Evolutionary conservation across 306 rosid genomes (phyloP).

Genomic region (Cicer judaicum): DNA sequence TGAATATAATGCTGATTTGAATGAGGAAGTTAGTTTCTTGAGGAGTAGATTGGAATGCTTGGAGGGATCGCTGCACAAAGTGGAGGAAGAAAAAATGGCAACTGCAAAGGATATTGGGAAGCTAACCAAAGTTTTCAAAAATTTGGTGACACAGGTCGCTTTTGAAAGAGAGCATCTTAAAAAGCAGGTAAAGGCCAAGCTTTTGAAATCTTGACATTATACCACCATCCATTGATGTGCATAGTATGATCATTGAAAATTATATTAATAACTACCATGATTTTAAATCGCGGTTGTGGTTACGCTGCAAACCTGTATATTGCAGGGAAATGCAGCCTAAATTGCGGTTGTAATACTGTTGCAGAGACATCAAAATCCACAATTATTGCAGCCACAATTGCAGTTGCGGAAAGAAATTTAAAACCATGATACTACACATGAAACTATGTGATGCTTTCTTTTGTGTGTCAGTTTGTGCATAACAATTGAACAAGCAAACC

Average conservation of each 20-base stretch:
- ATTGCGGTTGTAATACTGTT: no score
- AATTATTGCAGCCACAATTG: no score
- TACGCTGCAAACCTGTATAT: no score
- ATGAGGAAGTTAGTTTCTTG: conserved; percentile 70
- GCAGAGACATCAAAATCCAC: no score
- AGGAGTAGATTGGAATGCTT: conserved; percentile 61
- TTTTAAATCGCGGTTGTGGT: no score
- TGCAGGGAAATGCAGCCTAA: no score
- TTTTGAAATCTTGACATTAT: conserved; percentile 32
- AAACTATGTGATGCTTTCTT: conserved; percentile 2
- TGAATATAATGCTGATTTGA: conserved; percentile 70
- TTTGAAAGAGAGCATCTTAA: conserved; percentile 92
- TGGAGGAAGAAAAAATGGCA: conserved; percentile 69
- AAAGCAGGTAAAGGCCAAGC: conserved; percentile 67
- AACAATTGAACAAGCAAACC: conserved; percentile 1
- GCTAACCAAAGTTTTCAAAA: conserved; percentile 61
- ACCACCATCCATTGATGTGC: conserved; percentile 1
- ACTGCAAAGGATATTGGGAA: conserved; percentile 70
- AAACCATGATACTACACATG: neutral
- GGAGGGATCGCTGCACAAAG: conserved; percentile 76
- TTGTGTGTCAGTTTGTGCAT: conserved; percentile 22
- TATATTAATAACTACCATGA: neutral
- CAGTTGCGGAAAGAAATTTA: no score
- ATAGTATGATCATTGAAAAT: conserved; percentile 22
- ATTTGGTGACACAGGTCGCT: conserved; percentile 73